Percentiles rank a stretch among this genome's conserved stretches.
phyloP scores from a whole-genome alignment of 148 eudicot species.

The Tetragonia tetragonoides region DNA sequence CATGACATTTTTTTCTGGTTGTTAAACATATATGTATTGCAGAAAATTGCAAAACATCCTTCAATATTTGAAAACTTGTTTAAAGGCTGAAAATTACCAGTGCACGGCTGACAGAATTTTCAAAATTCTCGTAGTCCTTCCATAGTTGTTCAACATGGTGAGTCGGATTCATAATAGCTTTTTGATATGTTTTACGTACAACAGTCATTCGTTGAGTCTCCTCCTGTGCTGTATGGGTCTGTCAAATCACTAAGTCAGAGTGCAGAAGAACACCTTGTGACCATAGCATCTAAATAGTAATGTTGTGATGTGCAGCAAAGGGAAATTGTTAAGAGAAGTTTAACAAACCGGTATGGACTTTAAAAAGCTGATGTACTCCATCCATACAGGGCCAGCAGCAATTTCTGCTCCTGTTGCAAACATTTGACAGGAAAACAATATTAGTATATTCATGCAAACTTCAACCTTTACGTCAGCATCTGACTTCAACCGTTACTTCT shows the following conservation, averaged over 20 bases:
- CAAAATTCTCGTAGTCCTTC: slow-evolving; percentile 96
- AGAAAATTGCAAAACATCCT: neutral
- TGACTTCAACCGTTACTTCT: neutral
- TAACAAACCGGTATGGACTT: slow-evolving; percentile 76
- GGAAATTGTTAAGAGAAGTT: slow-evolving; percentile 10
- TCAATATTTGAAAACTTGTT: neutral
- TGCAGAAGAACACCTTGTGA: slow-evolving; percentile 2
- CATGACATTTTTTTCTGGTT: neutral
- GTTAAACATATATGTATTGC: neutral
- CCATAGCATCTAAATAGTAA: slow-evolving; percentile 6
- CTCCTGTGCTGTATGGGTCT: slow-evolving; percentile 85
- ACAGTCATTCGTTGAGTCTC: slow-evolving; percentile 88
- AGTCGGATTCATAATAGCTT: slow-evolving; percentile 85
- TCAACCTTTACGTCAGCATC: neutral
- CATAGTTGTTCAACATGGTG: slow-evolving; percentile 94
- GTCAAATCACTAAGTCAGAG: slow-evolving; percentile 31
- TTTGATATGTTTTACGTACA: slow-evolving; percentile 83
- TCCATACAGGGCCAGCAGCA: slow-evolving; percentile 95
- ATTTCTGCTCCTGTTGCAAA: slow-evolving; percentile 75
- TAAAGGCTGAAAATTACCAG: slow-evolving; percentile 49
- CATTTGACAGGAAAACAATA: slow-evolving; percentile 11
- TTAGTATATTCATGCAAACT: neutral
- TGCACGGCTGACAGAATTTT: slow-evolving; percentile 93
- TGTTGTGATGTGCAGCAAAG: neutral
- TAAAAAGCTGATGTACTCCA: slow-evolving; percentile 82